phyloP scores from a whole-genome alignment of 2,329 filamentous ascomycete species.

The Arachnomyces sp. region DNA sequence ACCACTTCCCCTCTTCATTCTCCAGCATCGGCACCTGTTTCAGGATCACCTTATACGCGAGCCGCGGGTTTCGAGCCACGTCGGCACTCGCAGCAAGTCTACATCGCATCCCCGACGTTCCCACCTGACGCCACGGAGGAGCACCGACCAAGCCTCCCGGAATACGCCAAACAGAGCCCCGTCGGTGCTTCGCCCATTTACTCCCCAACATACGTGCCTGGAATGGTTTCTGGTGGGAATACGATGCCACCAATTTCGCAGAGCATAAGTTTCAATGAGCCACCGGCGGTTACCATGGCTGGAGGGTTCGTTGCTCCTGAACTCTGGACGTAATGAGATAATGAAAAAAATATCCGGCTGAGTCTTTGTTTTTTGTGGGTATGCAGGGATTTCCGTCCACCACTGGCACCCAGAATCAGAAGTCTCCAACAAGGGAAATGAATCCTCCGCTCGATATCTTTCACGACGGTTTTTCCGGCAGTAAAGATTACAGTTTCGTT shows the following conservation, averaged over 20 bases:
- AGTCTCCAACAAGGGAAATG: no score
- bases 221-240: slow-evolving; percentile 25
- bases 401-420: no score
- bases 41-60: slow-evolving; percentile 31
- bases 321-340: slow-evolving; percentile 26
- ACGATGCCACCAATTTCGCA: slow-evolving; percentile 20
- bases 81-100: slow-evolving; percentile 27
- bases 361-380: slow-evolving; percentile 7
- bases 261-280: slow-evolving; percentile 25
- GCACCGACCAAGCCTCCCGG: slow-evolving; percentile 18
- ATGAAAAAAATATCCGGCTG: slow-evolving; percentile 6
- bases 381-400: slow-evolving; percentile 4
- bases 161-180: slow-evolving; percentile 22
- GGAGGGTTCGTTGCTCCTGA: slow-evolving; percentile 28
- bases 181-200: slow-evolving; percentile 30
- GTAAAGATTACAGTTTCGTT: no score
- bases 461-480: no score
- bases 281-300: slow-evolving; percentile 23
- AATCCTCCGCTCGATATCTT: no score
- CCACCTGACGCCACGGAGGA: slow-evolving; percentile 28
- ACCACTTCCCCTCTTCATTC: slow-evolving; percentile 34
- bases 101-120: slow-evolving; percentile 29
- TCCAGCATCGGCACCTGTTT: slow-evolving; percentile 30
- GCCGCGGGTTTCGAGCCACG: slow-evolving; percentile 26
- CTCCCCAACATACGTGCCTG: slow-evolving; percentile 30